Evolutionary conservation across 2,329 filamentous ascomycete species (phyloP).

Genomic region (Cladobotryum protrusum): DNA sequence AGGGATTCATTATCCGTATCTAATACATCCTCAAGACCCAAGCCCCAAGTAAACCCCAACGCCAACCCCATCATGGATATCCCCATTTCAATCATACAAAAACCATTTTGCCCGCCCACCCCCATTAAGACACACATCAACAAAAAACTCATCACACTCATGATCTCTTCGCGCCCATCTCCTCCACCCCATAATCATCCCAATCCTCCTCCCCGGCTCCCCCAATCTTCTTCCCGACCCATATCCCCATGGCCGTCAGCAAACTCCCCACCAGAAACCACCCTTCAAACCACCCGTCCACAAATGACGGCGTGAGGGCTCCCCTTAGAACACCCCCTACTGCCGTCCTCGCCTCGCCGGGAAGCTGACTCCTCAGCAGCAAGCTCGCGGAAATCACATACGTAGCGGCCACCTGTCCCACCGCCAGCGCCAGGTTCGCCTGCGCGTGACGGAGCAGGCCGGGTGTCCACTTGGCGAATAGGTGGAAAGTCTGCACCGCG

Average conservation of each 20-base stretch:
- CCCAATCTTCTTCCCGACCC: slow-evolving; percentile 59
- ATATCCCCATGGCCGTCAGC: slow-evolving; percentile 64
- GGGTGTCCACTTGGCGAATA: slow-evolving; percentile 72
- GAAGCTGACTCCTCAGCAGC: slow-evolving; percentile 71
- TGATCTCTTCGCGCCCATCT: slow-evolving; percentile 65
- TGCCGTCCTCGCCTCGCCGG: slow-evolving; percentile 67
- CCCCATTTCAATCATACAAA: too few species aligned
- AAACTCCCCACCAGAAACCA: slow-evolving; percentile 71
- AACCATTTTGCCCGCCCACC: too few species aligned
- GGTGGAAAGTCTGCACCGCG: slow-evolving; percentile 76
- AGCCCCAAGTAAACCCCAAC: too few species aligned
- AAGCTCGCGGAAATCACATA: slow-evolving; percentile 80
- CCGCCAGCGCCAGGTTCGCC: slow-evolving; percentile 70
- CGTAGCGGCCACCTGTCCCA: slow-evolving; percentile 74
- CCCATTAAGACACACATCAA: too few species aligned
- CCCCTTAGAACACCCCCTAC: slow-evolving; percentile 73
- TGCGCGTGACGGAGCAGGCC: slow-evolving; percentile 65
- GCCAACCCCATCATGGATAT: too few species aligned
- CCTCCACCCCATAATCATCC: slow-evolving; percentile 57
- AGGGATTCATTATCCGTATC: too few species aligned
- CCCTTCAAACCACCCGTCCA: slow-evolving; percentile 76
- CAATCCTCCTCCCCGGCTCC: slow-evolving; percentile 46
- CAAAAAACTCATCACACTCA: too few species aligned
- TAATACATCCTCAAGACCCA: too few species aligned
- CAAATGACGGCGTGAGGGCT: slow-evolving; percentile 61